Percentiles rank a stretch among this genome's conserved stretches.
Conservation (phyloP, 495 filamentous ascomycete genomes). For the Schizothecium vesticola region DNA sequence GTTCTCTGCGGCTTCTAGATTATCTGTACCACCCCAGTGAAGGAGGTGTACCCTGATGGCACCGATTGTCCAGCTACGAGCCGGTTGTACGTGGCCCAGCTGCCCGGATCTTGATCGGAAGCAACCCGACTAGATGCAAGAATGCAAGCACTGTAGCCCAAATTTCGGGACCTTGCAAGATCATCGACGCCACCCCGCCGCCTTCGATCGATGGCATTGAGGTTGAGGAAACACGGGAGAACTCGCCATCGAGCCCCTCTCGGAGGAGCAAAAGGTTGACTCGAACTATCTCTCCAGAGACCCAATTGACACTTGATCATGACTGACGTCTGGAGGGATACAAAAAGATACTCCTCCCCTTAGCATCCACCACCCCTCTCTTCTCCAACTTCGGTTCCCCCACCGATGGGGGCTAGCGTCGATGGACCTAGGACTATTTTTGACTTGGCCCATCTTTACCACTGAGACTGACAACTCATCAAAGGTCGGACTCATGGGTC, state of each 20-base stretch:
- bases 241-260: not conserved
- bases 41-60: not conserved
- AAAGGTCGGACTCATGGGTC: slow-evolving; percentile 3
- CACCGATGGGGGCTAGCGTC: slow-evolving; percentile 17
- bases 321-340: slow-evolving; percentile 2
- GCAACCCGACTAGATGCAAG: slow-evolving; percentile 1
- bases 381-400: slow-evolving; percentile 4
- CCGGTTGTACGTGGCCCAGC: slow-evolving; percentile 1
- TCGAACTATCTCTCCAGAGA: not conserved
- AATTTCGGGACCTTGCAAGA: not conserved
- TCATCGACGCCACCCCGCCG: not conserved
- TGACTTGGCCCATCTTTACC: slow-evolving; percentile 4
- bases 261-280: not conserved
- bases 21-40: not conserved
- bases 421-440: not conserved
- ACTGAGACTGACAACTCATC: slow-evolving; percentile 15
- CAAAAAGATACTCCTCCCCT: not conserved
- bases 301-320: slow-evolving; percentile 8
- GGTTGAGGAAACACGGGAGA: not conserved
- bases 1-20: not conserved
- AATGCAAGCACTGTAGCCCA: not conserved
- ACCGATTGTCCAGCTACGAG: slow-evolving; percentile 1
- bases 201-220: not conserved
- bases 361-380: not conserved
- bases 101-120: slow-evolving; percentile 5